Percentiles rank a stretch among this genome's conserved stretches.
These are phyloP conservation scores for Somion occarium DNA, from an alignment of 1,284 basidiomycete species.

Conservation along the genomic window DNA sequence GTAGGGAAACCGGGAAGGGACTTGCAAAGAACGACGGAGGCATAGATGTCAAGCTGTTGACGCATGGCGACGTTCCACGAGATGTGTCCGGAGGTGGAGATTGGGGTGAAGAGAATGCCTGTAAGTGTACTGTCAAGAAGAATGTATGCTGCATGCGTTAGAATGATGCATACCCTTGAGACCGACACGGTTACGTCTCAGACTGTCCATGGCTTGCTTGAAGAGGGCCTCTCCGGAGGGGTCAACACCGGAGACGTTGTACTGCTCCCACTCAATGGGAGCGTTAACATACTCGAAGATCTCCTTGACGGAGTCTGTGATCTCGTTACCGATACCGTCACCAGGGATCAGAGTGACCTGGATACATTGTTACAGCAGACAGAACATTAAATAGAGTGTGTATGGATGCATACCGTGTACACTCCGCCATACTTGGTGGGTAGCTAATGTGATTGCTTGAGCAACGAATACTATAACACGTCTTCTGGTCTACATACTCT, in stretches of 20 bases:
- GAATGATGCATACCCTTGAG: slow-evolving; percentile 78
- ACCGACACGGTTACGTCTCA: slow-evolving; percentile 96
- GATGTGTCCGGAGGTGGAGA: slow-evolving; percentile 94
- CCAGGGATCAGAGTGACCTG: slow-evolving; percentile 94
- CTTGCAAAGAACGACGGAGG: slow-evolving; percentile 97
- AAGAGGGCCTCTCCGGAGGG: slow-evolving; percentile 92
- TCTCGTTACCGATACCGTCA: slow-evolving; percentile 96
- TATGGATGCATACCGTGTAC: slow-evolving; percentile 62
- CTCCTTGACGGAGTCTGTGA: slow-evolving; percentile 98
- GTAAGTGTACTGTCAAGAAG: slow-evolving; percentile 8
- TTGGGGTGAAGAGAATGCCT: slow-evolving; percentile 99
- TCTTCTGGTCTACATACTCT: slow-evolving; percentile 39
- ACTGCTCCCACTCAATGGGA: slow-evolving; percentile 99
- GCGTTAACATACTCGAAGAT: slow-evolving; percentile 97
- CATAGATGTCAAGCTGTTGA: slow-evolving; percentile 98
- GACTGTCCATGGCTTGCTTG: slow-evolving; percentile 95
- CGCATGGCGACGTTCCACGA: slow-evolving; percentile 99
- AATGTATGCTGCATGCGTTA: neutral
- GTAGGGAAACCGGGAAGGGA: slow-evolving; percentile 97
- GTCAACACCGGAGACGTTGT: slow-evolving; percentile 96
- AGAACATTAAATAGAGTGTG: neutral
- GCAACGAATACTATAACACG: slow-evolving; percentile 17
- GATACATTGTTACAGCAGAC: neutral
- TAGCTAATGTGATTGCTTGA: slow-evolving; percentile 42
- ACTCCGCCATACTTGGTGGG: slow-evolving; percentile 95